phyloP scores from a whole-genome alignment of 176 grass and related monocot species.

The Juncus effusus region DNA sequence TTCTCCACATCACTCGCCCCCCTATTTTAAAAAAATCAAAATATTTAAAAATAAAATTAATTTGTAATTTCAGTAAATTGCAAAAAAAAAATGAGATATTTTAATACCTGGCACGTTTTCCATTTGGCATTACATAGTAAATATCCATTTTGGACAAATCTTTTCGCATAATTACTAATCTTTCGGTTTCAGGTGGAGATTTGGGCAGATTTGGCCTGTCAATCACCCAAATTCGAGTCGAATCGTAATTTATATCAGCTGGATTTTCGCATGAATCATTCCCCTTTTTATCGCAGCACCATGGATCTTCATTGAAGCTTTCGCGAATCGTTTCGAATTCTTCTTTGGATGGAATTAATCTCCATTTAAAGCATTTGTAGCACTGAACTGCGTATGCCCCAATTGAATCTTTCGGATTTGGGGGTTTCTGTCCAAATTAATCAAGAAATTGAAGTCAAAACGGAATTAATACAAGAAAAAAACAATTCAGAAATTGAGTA shows the following conservation, averaged over 20 bases:
- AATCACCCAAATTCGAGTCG: constrained; percentile 59
- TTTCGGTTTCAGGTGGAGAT: constrained; percentile 53
- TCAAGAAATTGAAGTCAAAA: constrained; percentile 4
- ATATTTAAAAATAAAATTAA: background rate
- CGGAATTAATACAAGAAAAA: background rate
- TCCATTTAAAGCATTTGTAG: constrained; percentile 65
- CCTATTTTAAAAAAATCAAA: constrained; percentile 12
- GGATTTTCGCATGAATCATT: constrained; percentile 54
- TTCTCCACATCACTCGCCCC: constrained; percentile 54
- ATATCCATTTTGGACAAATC: constrained; percentile 83
- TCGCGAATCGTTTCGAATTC: constrained; percentile 70
- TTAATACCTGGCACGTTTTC: constrained; percentile 46
- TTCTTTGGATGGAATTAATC: constrained; percentile 56
- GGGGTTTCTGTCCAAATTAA: constrained; percentile 39
- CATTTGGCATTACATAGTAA: constrained; percentile 81
- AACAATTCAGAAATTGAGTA: no score
- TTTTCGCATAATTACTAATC: constrained; percentile 58
- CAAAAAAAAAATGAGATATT: no score
- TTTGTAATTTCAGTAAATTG: no score
- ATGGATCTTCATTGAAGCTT: constrained; percentile 61
- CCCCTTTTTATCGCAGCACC: constrained; percentile 55
- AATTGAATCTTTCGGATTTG: constrained; percentile 44
- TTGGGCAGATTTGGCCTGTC: constrained; percentile 87
- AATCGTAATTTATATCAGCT: constrained; percentile 70
- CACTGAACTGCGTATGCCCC: constrained; percentile 74